phyloP scores from a whole-genome alignment of 1,139 yeast genomes.

The Magnusiomyces clavatus region DNA sequence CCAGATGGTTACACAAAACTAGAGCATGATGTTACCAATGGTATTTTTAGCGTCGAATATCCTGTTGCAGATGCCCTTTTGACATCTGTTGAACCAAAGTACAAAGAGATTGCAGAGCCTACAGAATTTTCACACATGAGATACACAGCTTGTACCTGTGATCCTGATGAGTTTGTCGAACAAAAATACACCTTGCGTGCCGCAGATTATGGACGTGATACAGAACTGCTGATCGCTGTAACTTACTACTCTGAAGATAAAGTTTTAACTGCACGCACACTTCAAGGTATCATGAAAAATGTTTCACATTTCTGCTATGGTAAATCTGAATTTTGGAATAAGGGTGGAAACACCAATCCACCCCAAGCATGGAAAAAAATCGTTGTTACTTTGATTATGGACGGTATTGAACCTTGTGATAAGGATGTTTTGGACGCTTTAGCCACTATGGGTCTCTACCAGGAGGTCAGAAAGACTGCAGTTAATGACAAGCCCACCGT shows the following conservation, averaged over 20 bases:
- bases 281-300: conserved; percentile 90
- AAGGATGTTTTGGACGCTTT: conserved; percentile 75
- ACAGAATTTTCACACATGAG: conserved; percentile 69
- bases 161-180: conserved; percentile 62
- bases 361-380: conserved; percentile 66
- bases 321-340: conserved; percentile 39
- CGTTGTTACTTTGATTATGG: conserved; percentile 83
- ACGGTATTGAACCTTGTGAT: conserved; percentile 87
- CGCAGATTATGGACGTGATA: conserved; percentile 63
- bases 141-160: conserved; percentile 72
- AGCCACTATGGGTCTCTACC: conserved; percentile 91
- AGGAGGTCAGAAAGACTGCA: conserved; percentile 84
- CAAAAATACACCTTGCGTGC: conserved; percentile 79
- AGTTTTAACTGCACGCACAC: conserved; percentile 75
- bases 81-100: conserved; percentile 46
- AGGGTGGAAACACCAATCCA: conserved; percentile 59
- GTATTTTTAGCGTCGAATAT: conserved; percentile 66
- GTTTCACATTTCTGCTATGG: conserved; percentile 74
- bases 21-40: conserved; percentile 59
- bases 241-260: conserved; percentile 89
- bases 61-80: conserved; percentile 65
- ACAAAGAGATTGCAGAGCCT: conserved; percentile 48
- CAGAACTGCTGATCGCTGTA: conserved; percentile 80
- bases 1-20: conserved; percentile 53
- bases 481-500: conserved; percentile 82